These are phyloP conservation scores for Neurospora terricola DNA, from an alignment of 495 filamentous ascomycete genomes.

Conservation along the genomic window DNA sequence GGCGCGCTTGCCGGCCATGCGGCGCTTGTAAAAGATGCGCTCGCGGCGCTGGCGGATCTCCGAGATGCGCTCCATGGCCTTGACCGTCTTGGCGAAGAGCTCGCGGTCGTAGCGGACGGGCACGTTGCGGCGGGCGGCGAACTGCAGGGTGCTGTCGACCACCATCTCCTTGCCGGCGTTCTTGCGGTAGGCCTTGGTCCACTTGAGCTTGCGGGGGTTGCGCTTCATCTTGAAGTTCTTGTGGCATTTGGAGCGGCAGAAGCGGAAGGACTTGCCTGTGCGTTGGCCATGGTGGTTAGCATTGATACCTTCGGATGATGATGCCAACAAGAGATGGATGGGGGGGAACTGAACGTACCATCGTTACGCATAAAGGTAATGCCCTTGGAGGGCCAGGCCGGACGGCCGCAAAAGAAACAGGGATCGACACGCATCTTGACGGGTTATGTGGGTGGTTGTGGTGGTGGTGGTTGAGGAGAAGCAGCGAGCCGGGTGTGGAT, in stretches of 20 bases:
- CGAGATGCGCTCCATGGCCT: slow-evolving; percentile 81
- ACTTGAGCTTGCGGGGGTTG: slow-evolving; percentile 66
- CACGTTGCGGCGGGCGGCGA: slow-evolving; percentile 86
- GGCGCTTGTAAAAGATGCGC: slow-evolving; percentile 80
- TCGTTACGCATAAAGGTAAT: slow-evolving; percentile 68
- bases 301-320: too few relatives aligned
- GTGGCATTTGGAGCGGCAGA: slow-evolving; percentile 86
- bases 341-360: slow-evolving; percentile 34
- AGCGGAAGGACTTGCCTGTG: slow-evolving; percentile 57
- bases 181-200: slow-evolving; percentile 78
- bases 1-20: slow-evolving; percentile 83
- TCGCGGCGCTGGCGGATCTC: slow-evolving; percentile 81
- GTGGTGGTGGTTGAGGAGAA: background rate
- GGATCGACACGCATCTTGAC: slow-evolving; percentile 54
- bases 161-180: slow-evolving; percentile 82
- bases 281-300: too few relatives aligned
- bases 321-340: background rate
- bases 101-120: slow-evolving; percentile 93
- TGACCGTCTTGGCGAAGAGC: slow-evolving; percentile 72
- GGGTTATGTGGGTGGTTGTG: slow-evolving; percentile 8
- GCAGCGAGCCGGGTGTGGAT: background rate
- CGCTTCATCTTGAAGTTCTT: slow-evolving; percentile 99
- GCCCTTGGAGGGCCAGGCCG: slow-evolving; percentile 79
- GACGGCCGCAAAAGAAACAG: slow-evolving; percentile 81
- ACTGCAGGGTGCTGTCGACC: slow-evolving; percentile 86